Base-by-base conservation (phyloP, 2,329 filamentous ascomycete species). In the Fusarium kyushuense region DNA sequence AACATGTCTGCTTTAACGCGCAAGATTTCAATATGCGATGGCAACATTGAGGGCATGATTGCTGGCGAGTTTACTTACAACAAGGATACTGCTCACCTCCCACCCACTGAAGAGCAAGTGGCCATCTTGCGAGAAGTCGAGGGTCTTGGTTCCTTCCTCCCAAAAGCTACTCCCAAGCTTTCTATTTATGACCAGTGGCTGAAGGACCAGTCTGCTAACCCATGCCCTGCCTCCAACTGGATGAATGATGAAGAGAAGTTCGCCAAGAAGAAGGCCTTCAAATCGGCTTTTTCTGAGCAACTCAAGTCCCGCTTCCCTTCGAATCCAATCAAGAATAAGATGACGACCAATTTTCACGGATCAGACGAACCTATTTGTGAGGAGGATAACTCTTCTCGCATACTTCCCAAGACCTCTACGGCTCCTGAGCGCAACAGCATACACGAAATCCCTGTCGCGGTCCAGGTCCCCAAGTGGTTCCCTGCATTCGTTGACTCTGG, bases 381-480 rank as follows among this genome's bases (percentile, higher is more conserved):
- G 23, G 17, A 21, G 8, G 23, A 38, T 6, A 36, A 64, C 12
- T 59, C 59, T 19, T 54, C 60, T 12, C 59, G 38, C 23, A 30
- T 42, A 14, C 54, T 59, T 6, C 60, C 61, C 16, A 46, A 47
- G 30, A 53, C 60, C 17, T 7, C 14, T 6, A n/a, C 36, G 5
- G 53, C 58, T 13, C 32, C 33, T 14, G 19, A 53, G 7, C 60
- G 46, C 21, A 33, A 53, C 30, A 64, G 40, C 19, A 52, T 58
- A 30, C 59, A 53, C 30, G 60, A 64, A 21, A 33, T 36, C 6
- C 41, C 36, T 7, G 33, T 43, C 9, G 14, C 41, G 13, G 48
- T 30, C 4, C 17, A 57, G 6, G 36, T 73, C 4, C 71, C 69
- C 8, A 60, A 69, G 16, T 73, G 71, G 71, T 71, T 73, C 38